These are phyloP conservation scores for Penicillium brevicompactum DNA, from an alignment of 2,329 filamentous ascomycete species.

Conservation along the genomic window DNA sequence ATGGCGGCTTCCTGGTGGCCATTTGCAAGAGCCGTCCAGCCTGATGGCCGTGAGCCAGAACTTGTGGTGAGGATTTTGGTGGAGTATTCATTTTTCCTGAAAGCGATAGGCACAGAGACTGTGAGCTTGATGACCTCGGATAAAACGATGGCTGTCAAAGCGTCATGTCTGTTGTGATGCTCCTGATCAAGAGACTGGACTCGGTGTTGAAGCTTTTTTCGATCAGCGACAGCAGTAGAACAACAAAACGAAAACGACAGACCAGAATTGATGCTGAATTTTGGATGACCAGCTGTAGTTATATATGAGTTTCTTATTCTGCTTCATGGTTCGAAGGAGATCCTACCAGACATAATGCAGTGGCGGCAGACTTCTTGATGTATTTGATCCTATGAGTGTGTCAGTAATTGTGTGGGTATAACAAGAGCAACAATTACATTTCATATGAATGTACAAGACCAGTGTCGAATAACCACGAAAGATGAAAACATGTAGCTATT, in stretches of 20 bases:
- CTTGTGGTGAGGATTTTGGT: background rate
- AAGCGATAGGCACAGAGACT: background rate
- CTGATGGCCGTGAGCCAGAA: background rate
- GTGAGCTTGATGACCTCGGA: background rate
- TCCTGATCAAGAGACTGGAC: background rate
- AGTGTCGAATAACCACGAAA: background rate
- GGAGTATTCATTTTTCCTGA: background rate
- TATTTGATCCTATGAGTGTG: background rate
- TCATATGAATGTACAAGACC: background rate
- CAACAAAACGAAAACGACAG: background rate
- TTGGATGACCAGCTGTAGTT: background rate
- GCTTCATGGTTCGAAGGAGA: background rate
- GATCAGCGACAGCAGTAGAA: background rate
- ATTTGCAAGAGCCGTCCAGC: background rate
- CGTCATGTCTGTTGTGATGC: background rate
- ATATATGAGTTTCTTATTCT: background rate
- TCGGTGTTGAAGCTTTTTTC: background rate
- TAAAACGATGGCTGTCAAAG: background rate
- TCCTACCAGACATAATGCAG: background rate
- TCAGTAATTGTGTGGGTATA: background rate
- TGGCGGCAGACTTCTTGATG: background rate
- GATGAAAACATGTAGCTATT: background rate
- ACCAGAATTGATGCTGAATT: background rate
- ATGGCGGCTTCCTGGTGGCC: background rate
- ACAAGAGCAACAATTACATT: background rate